Evolutionary conservation across 1,139 yeast genomes (phyloP), one percentile per base, ranked within the genome.

Genomic region (Pichia sp.): DNA sequence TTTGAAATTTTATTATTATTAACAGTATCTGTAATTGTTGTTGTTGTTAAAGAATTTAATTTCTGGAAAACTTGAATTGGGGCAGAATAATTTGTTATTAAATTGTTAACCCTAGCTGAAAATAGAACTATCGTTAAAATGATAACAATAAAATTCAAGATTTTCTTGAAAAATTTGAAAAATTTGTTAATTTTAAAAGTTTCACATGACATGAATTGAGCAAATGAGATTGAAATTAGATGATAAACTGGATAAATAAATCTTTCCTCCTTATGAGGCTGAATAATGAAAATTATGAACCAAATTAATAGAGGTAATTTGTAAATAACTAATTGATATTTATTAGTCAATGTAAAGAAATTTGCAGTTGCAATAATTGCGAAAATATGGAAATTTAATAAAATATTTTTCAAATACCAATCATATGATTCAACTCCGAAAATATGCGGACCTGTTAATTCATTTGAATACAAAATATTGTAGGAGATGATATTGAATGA

Each of bases 211-310:
- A 47, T 46, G 0, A 77, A 62, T 2, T 84, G 56, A 0, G 93
- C 76, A 4, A 86, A 89, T 44, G 78, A 71, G 21, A 83, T 54
- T 7, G 75, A 62, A 24, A 89, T 68, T 35, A 83, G 67, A 5
- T 89, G 81, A 58, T 89, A 89, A 0, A 84, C 69, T 9, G 95
- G 96, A 53, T 86, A 91, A 52, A 89, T 62, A 58, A 89, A 91
- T 46, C 97, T 68, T 59, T 89, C 97, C 59, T 89, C 97, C 58
- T 91, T 91, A 59, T 89, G 97, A 2, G 96, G 93, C 54, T 88
- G 96, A 7, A 63, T 49, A 43, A 71, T 68, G 56, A 89, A 85
- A 3, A 88, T 69, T 0, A 60, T 62, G 21, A 72, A 57, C 97
- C 97, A 89, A 0, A 83, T 38, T 4, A 72, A 43, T 25, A 84